A percentile compares a stretch with the other conserved stretches of the same genome.
phyloP scores from a whole-genome alignment of 352 stramenopile genomes.

The Phytophthora capsici region DNA sequence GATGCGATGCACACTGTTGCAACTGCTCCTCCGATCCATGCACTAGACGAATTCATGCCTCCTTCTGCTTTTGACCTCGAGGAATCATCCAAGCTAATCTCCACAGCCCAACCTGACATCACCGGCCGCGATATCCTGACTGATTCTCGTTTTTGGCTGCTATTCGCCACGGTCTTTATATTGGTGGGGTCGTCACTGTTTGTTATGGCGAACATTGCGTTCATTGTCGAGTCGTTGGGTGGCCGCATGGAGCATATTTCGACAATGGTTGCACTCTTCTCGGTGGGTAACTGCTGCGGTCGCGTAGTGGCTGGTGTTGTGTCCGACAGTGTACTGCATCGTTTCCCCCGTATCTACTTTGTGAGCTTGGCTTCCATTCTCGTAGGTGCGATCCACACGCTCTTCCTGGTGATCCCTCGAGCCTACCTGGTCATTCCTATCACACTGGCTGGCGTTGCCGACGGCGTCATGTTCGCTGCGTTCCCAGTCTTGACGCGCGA shows the following conservation, averaged over 20 bases:
- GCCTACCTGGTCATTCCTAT: slow-evolving; percentile 58
- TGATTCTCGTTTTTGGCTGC: slow-evolving; percentile 68
- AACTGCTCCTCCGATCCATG: slow-evolving; percentile 25
- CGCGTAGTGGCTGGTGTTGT: slow-evolving; percentile 62
- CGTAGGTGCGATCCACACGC: slow-evolving; percentile 56
- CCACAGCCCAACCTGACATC: slow-evolving; percentile 42
- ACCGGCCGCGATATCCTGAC: slow-evolving; percentile 54
- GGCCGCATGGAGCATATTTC: slow-evolving; percentile 60
- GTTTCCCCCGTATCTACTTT: slow-evolving; percentile 66
- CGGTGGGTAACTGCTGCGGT: slow-evolving; percentile 65
- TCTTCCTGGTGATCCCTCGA: slow-evolving; percentile 63
- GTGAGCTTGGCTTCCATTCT: slow-evolving; percentile 62
- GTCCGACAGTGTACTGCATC: slow-evolving; percentile 63
- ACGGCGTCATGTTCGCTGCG: slow-evolving; percentile 77
- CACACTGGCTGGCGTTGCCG: slow-evolving; percentile 60
- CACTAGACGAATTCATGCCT: slow-evolving; percentile 58
- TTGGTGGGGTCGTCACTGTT: slow-evolving; percentile 77
- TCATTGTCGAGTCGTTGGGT: slow-evolving; percentile 70
- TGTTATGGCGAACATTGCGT: slow-evolving; percentile 83
- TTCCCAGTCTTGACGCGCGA: slow-evolving; percentile 77
- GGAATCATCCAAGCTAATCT: slow-evolving; percentile 7
- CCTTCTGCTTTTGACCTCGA: slow-evolving; percentile 11
- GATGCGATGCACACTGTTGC: slow-evolving; percentile 13
- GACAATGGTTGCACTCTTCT: slow-evolving; percentile 75
- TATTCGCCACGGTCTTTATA: slow-evolving; percentile 78